Conservation (phyloP, 2,329 filamentous ascomycete species). For the Ophiocordyceps polyrhachis-furcata region DNA sequence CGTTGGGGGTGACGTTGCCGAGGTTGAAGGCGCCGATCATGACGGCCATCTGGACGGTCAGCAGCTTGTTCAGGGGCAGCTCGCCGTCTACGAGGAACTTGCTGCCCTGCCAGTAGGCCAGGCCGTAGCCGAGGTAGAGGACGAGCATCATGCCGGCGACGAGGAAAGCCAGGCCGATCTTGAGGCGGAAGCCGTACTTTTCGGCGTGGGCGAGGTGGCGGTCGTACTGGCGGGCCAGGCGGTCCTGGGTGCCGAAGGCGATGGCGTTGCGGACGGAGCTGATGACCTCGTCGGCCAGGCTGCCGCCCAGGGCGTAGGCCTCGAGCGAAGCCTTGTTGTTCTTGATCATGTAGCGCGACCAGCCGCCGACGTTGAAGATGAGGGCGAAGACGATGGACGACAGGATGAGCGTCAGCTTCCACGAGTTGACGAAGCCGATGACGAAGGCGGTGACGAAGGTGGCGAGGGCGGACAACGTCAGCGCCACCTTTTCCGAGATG, state of each 20-base stretch:
- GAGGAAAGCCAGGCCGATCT: slow-evolving; percentile 28
- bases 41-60: slow-evolving; percentile 39
- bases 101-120: slow-evolving; percentile 45
- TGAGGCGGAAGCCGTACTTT: slow-evolving; percentile 43
- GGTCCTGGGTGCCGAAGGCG: slow-evolving; percentile 40
- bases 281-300: slow-evolving; percentile 48
- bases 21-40: slow-evolving; percentile 80
- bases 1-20: slow-evolving; percentile 61
- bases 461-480: slow-evolving; percentile 57
- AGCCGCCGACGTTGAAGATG: slow-evolving; percentile 22
- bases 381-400: slow-evolving; percentile 38
- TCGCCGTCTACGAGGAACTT: slow-evolving; percentile 27
- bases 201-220: slow-evolving; percentile 35
- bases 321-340: slow-evolving; percentile 27
- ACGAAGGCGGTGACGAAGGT: slow-evolving; percentile 54
- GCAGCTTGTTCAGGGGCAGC: slow-evolving; percentile 25
- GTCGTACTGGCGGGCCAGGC: slow-evolving; percentile 32
- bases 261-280: slow-evolving; percentile 40
- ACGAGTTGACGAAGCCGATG: slow-evolving; percentile 37
- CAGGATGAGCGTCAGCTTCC: slow-evolving; percentile 41
- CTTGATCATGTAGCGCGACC: slow-evolving; percentile 38
- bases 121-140: slow-evolving; percentile 30
- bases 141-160: slow-evolving; percentile 38
- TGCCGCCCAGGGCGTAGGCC: slow-evolving; percentile 38
- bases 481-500: slow-evolving; percentile 72